phyloP scores from a whole-genome alignment of 306 rosid genomes.

The Vigna radiata region DNA sequence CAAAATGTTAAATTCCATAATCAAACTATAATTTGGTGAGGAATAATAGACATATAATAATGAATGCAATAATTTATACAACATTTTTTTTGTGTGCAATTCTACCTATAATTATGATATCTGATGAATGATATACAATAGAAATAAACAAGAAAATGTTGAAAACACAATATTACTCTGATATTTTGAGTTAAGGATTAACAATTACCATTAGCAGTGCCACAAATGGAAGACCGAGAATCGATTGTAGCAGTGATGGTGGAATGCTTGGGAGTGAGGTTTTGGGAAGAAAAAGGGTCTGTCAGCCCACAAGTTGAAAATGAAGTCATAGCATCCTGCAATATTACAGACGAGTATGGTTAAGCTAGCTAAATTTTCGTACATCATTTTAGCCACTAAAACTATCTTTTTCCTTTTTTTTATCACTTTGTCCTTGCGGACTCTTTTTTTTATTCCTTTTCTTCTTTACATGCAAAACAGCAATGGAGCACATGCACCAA shows the following conservation, averaged over 20 bases:
- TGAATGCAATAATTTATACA: too few species aligned
- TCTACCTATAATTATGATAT: too few species aligned
- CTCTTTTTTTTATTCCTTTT: neutral
- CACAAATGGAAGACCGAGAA: constrained; percentile 80
- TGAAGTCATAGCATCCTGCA: constrained; percentile 66
- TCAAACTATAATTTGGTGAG: constrained; percentile 3
- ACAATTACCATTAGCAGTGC: constrained; percentile 47
- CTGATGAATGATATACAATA: too few species aligned
- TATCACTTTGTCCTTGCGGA: neutral
- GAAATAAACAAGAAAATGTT: too few species aligned
- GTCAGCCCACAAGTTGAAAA: constrained; percentile 56
- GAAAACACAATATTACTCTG: too few species aligned
- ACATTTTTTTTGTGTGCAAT: too few species aligned
- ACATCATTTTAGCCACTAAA: constrained; percentile 11
- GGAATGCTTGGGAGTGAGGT: constrained; percentile 62
- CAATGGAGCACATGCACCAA: neutral
- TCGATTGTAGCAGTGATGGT: constrained; percentile 68
- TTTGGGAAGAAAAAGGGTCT: constrained; percentile 54
- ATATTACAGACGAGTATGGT: constrained; percentile 6
- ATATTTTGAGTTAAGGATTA: neutral
- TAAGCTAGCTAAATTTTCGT: constrained; percentile 5
- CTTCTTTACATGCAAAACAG: neutral
- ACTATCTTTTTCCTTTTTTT: neutral
- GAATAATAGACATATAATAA: too few species aligned
- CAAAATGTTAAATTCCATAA: constrained; percentile 31